A percentile compares a stretch with the other conserved stretches of the same genome.
Evolutionary conservation across 805 yeast genomes (phyloP).

Genomic region (Hemisphaericaspora nanyangensis): DNA sequence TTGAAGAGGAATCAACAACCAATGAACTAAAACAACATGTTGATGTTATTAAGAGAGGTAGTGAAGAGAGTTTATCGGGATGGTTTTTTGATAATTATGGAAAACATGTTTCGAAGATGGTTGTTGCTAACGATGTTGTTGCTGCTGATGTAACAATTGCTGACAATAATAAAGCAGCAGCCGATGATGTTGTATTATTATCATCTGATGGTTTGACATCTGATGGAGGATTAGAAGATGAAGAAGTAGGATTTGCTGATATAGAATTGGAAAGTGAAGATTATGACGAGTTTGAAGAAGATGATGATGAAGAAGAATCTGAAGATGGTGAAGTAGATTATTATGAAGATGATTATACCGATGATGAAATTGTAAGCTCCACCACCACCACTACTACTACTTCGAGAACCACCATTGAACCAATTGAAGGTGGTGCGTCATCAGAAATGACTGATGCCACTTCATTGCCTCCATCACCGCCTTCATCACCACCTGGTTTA

Average conservation of each 20-base stretch:
- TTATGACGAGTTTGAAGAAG: conserved; percentile 4
- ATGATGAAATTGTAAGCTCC: conserved; percentile 8
- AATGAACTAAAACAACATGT: too few species aligned
- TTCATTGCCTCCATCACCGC: not conserved
- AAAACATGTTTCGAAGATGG: conserved; percentile 40
- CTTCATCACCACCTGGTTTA: conserved; percentile 18
- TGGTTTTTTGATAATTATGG: conserved; percentile 33
- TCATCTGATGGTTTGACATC: too few species aligned
- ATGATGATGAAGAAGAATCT: conserved; percentile 16
- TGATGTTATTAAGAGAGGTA: conserved; percentile 3
- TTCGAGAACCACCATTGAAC: too few species aligned
- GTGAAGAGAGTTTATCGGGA: conserved; percentile 1
- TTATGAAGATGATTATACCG: conserved; percentile 16
- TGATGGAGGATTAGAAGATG: too few species aligned
- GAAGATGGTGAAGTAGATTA: conserved; percentile 26
- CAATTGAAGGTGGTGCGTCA: not conserved
- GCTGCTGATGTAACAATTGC: not conserved
- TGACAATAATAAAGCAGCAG: not conserved
- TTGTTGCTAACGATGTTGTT: conserved; percentile 5
- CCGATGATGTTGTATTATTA: too few species aligned
- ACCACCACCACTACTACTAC: conserved; percentile 1
- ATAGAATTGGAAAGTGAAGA: conserved; percentile 25
- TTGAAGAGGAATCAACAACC: conserved; percentile 19
- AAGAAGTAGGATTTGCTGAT: conserved; percentile 29
- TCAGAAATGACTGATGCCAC: conserved; percentile 1